Evolutionary conservation across 768 basidiomycete genomes (phyloP), one percentile per base, ranked within the genome.

Genomic region (Leccinellum luteum): DNA sequence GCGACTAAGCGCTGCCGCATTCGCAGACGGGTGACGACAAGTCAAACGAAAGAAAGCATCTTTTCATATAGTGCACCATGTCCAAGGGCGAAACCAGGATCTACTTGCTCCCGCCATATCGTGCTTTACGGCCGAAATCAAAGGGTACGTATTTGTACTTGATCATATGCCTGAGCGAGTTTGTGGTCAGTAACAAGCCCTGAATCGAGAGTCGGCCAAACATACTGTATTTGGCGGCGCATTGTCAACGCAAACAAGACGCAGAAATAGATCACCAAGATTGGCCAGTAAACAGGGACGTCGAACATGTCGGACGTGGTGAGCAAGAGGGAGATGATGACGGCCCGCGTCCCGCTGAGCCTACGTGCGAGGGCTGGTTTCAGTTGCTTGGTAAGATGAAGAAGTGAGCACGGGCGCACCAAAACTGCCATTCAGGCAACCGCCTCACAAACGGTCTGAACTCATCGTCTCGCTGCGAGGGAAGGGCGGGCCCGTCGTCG

Each of bases 201-300:
- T 19, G 4, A 7, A 23, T 5, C 32, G 4, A 7, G 19, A 38
- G 25, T n/a, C n/a, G 28, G 27, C 13, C 9, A 17, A 35, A 68
- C 94, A 66, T 71, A 96, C 94, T 93, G 92, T 63, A 98, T 94
- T 75, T 98, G 94, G 60, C 94, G 79, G 60, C 94, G 84, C 93
- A 99, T 96, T 4, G 96, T 98, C 64, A 98, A 78, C 21, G 91
- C 84, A 69, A 98, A 98, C 54, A 98, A 82, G 44, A 94, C 89
- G 73, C 90, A 90, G 81, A 98, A 99, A 78, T 99, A 99, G 57
- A 98, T 79, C 65, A 98, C 86, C 54, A 99, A 85, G 73, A 99
- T 98, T 8, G 97, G 97, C 95, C 97, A 98, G 77, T 97, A 98
- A 23, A 98, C 97, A 7, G 97, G 96, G 21, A 99, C 90, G 71